phyloP scores from a whole-genome alignment of 768 basidiomycete species.

The Xerocomellus dryophilus region DNA sequence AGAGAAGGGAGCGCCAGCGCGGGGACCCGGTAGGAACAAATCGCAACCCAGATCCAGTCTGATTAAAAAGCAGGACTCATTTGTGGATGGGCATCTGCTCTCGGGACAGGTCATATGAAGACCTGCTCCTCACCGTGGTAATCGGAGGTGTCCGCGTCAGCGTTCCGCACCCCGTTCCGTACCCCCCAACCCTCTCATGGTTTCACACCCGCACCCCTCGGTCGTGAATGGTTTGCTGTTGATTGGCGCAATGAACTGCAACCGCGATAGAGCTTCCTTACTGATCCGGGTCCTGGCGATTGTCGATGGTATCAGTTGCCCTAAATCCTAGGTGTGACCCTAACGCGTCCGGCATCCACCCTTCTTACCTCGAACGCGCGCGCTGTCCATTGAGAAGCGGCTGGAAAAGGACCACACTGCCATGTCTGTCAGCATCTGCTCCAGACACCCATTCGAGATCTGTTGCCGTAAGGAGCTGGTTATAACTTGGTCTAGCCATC shows the following conservation, averaged over 20 bases:
- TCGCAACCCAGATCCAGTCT: conserved; percentile 17
- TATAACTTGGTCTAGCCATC: conserved; percentile 12
- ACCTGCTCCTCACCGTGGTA: conserved; percentile 18
- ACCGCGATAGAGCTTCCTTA: conserved; percentile 19
- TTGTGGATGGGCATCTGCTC: conserved; percentile 6
- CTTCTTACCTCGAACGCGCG: background rate
- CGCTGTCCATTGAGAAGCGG: background rate
- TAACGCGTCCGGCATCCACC: conserved; percentile 1
- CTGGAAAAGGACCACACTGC: background rate
- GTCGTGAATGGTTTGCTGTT: conserved; percentile 2
- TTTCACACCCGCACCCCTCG: background rate
- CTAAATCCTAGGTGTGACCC: conserved; percentile 25
- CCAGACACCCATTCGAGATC: conserved; percentile 2
- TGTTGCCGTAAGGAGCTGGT: background rate
- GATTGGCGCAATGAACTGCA: conserved; percentile 19
- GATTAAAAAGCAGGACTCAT: conserved; percentile 11
- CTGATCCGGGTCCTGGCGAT: conserved; percentile 30
- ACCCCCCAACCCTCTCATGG: conserved; percentile 1
- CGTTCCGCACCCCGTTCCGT: conserved; percentile 3
- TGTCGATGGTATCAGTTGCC: conserved; percentile 20
- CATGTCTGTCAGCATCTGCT: conserved; percentile 4
- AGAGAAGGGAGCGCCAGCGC: background rate
- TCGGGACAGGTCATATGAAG: conserved; percentile 24
- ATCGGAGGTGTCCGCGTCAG: conserved; percentile 17
- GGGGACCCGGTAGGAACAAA: conserved; percentile 17